phyloP scores from a whole-genome alignment of 306 rosid genomes.

The Rosa lucieae region DNA sequence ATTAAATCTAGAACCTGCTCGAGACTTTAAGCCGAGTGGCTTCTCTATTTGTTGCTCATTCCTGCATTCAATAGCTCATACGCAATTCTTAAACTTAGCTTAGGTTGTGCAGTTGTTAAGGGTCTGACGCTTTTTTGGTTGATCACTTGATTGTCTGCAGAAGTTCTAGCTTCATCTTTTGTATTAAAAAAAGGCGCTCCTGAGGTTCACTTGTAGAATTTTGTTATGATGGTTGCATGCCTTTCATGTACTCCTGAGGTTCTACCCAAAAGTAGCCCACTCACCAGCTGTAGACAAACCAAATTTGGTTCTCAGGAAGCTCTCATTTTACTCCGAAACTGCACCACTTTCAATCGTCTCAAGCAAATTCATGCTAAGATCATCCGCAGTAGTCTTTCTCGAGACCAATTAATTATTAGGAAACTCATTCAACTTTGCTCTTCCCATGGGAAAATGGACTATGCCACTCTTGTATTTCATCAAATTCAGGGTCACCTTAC shows the following conservation, averaged over 20 bases:
- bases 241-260: conserved; percentile 38
- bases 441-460: conserved; percentile 42
- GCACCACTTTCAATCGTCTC: conserved; percentile 52
- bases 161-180: not conserved
- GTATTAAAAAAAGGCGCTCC: not conserved
- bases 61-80: not conserved
- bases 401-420: conserved; percentile 54
- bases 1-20: not conserved
- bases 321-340: conserved; percentile 43
- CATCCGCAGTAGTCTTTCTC: conserved; percentile 48
- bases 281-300: conserved; percentile 23
- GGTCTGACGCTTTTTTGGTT: not conserved
- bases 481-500: conserved; percentile 45
- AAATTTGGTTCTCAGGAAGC: conserved; percentile 37
- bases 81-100: not conserved
- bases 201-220: not conserved
- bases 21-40: not conserved
- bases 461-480: conserved; percentile 49
- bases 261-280: conserved; percentile 17
- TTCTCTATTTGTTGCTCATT: not conserved
- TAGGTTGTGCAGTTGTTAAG: not conserved
- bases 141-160: conserved; percentile 4
- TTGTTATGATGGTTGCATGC: conserved; percentile 40
- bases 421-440: conserved; percentile 53
- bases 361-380: conserved; percentile 62